Evolutionary conservation across 805 yeast genomes (phyloP), one percentile per base, ranked within the genome.

Genomic region (Ogataea neopini): DNA sequence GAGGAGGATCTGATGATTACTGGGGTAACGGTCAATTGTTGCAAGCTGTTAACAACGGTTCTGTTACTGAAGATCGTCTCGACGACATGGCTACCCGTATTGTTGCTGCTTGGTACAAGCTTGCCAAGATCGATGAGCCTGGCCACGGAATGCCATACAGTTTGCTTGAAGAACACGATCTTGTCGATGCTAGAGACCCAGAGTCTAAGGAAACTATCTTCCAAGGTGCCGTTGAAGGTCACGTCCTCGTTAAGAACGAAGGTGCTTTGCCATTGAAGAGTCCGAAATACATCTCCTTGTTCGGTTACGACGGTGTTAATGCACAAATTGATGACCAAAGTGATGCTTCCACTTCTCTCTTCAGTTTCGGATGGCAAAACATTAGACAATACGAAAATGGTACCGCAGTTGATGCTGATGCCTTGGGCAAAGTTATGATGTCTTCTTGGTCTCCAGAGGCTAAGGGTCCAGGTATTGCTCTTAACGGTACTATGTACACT

Each of bases 21-120:
- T 76, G 80, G 81, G 67, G 72, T 37, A 66, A 75, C 25, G 83
- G 81, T 1, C 73, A 74, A 19, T 67, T 82, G 47, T 77, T 86
- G 0, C 58, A 75, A 48, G 77, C 82, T 2, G 73, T 81, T 4
- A 74, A 73, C 59, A 82, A 82, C 60, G 75, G 74, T 30, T 77
- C 86, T 0, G 61, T 82, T 9, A 75, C 80, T 1, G 77, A 73
- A 50, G 66, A 69, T 44, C 66, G 86, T 54, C 64, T 82, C 19
- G 75, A 79, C 59, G 87, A 82, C 57, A 82, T 81, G 86, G 86
- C 73, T 3, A 73, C 76, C 8, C 64, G 86, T 48, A 77, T 82
- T 19, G 60, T 82, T 50, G 83, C 83, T 4, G 75, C 86, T 0
- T 80, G 78, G 57, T 80, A 71, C 61, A 72, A 75, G 6, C 63